These are phyloP conservation scores for Novakomyces olei DNA, from an alignment of 805 yeast species.

Conservation along the genomic window DNA sequence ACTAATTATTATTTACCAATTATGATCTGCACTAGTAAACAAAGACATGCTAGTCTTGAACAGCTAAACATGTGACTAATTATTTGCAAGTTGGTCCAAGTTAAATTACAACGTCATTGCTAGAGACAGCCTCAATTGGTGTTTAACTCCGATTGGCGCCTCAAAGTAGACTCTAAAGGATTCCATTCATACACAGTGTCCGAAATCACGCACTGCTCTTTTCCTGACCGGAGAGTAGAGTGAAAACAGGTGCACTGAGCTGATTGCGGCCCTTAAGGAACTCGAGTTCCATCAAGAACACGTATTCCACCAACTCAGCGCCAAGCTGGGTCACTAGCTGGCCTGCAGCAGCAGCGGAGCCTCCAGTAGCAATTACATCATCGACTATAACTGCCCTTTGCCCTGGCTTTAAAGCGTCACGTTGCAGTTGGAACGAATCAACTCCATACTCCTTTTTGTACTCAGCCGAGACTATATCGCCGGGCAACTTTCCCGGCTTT, in stretches of 20 bases:
- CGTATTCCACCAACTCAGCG: conserved; percentile 55
- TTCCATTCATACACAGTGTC: too few relatives aligned
- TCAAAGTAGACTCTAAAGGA: too few relatives aligned
- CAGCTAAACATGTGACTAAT: too few relatives aligned
- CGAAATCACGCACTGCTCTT: too few relatives aligned
- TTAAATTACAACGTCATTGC: too few relatives aligned
- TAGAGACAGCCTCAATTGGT: too few relatives aligned
- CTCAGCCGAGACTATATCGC: conserved; percentile 46
- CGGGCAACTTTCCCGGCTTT: conserved; percentile 89
- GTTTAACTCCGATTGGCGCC: too few relatives aligned
- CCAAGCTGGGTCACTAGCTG: conserved; percentile 46
- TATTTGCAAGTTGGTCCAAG: too few relatives aligned
- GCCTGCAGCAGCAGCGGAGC: conserved; percentile 88
- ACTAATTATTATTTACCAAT: too few relatives aligned
- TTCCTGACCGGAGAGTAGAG: conserved; percentile 33
- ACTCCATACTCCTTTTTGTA: conserved; percentile 81
- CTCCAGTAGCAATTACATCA: conserved; percentile 91
- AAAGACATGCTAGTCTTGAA: too few relatives aligned
- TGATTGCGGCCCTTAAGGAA: conserved; percentile 84
- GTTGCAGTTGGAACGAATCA: conserved; percentile 77
- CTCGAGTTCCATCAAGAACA: conserved; percentile 83
- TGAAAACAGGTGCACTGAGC: conserved; percentile 69
- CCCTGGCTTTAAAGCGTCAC: conserved; percentile 55
- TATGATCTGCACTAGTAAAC: too few relatives aligned
- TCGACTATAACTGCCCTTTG: conserved; percentile 74